Percentiles rank a stretch among this genome's conserved stretches.
Evolutionary conservation across 2,329 filamentous ascomycete species (phyloP).

Genomic region (Penicillium palitans): DNA sequence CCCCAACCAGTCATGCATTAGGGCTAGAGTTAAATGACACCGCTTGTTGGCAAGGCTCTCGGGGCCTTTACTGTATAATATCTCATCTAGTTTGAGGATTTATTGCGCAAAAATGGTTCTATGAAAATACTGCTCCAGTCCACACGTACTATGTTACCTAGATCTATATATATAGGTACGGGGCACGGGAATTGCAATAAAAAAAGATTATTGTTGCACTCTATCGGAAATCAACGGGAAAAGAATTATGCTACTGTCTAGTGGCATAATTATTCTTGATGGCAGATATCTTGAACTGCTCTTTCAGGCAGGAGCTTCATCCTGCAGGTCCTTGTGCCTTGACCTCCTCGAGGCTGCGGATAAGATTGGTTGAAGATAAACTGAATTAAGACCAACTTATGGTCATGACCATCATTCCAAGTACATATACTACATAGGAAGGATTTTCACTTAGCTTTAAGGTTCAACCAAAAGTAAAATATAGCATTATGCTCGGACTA

Average conservation of each 20-base stretch:
- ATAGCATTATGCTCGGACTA: neutral
- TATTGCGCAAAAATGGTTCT: neutral
- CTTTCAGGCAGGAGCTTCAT: conserved; percentile 6
- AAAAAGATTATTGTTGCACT: neutral
- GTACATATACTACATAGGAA: neutral
- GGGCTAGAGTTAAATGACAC: conserved; percentile 3
- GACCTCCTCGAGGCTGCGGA: conserved; percentile 2
- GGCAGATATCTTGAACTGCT: neutral
- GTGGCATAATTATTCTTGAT: neutral
- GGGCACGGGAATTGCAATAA: no score
- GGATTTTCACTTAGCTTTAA: neutral
- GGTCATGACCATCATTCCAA: neutral
- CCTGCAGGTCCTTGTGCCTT: conserved; percentile 5
- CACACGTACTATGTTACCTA: no score
- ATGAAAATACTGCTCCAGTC: neutral
- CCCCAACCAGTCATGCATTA: conserved; percentile 1
- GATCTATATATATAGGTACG: neutral
- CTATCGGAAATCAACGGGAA: neutral
- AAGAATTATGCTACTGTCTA: neutral
- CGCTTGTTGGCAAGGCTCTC: neutral
- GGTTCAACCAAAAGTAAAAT: neutral
- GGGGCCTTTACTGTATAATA: neutral
- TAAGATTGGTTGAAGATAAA: conserved; percentile 9
- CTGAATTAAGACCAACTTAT: neutral
- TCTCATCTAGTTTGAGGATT: neutral